A percentile compares a stretch with the other conserved stretches of the same genome.
Evolutionary conservation across 345 rosid species (phyloP).

Genomic region (Pelargonium nanum): DNA sequence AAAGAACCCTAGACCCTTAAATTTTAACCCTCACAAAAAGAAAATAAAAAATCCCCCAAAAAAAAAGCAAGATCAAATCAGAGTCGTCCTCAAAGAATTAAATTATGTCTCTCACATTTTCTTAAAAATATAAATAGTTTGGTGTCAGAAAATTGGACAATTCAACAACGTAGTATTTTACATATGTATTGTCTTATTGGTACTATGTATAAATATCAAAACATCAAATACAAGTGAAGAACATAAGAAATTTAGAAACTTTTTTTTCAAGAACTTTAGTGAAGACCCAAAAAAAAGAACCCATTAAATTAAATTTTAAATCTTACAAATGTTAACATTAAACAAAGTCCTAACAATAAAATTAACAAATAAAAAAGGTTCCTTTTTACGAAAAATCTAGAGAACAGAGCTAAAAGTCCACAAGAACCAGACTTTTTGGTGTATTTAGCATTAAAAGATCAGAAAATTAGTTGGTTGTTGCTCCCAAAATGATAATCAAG

Average conservation of each 20-base stretch:
- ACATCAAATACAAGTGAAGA: background rate
- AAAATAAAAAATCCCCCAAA: background rate
- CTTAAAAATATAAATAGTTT: background rate
- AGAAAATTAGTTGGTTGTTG: too few species aligned
- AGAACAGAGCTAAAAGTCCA: too few species aligned
- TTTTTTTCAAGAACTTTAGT: background rate
- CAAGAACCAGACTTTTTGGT: too few species aligned
- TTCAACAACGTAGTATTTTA: too few species aligned
- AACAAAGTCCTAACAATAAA: too few species aligned
- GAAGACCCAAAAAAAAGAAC: too few species aligned
- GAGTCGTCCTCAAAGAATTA: background rate
- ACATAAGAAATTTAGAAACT: background rate
- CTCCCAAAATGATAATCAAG: background rate
- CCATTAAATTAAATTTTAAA: too few species aligned
- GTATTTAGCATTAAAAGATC: too few species aligned
- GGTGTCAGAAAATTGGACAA: background rate
- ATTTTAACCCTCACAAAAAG: background rate
- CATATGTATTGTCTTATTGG: too few species aligned
- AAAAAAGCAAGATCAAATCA: background rate
- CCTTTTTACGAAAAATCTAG: too few species aligned
- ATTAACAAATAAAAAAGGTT: too few species aligned
- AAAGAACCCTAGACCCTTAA: background rate
- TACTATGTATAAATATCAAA: background rate
- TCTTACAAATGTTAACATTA: too few species aligned
- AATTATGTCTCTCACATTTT: background rate